These are phyloP conservation scores for Rhodomyrtus tomentosa DNA, from an alignment of 345 rosid genomes.

Conservation along the genomic window DNA sequence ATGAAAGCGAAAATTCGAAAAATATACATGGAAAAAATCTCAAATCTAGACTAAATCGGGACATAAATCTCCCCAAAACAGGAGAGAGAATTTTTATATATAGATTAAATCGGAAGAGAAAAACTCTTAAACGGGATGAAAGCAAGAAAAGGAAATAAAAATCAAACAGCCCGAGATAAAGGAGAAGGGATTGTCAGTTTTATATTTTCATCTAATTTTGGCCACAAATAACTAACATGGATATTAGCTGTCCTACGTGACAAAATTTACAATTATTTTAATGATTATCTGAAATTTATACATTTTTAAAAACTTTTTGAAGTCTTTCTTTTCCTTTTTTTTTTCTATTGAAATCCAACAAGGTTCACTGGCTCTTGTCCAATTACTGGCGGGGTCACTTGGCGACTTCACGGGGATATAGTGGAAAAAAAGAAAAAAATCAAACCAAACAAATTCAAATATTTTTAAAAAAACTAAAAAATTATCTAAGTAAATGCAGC, in stretches of 20 bases:
- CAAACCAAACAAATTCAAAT: background rate
- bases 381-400: background rate
- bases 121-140: too few species aligned
- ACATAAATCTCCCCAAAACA: too few species aligned
- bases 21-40: too few species aligned
- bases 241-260: fast-evolving
- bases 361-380: background rate
- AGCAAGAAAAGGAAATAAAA: too few species aligned
- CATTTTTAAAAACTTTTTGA: background rate
- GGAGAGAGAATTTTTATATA: too few species aligned
- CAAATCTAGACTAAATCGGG: too few species aligned
- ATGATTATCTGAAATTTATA: background rate
- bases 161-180: too few species aligned
- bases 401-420: background rate
- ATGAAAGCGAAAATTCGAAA: too few species aligned
- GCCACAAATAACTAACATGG: too few species aligned
- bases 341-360: background rate
- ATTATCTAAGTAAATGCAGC: fast-evolving
- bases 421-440: background rate
- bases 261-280: background rate
- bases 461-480: background rate
- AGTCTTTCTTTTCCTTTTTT: background rate
- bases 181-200: too few species aligned
- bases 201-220: too few species aligned
- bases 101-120: too few species aligned